Evolutionary conservation across 192 early-diverging fungal species (phyloP).

Genomic region (Gigaspora rosea): DNA sequence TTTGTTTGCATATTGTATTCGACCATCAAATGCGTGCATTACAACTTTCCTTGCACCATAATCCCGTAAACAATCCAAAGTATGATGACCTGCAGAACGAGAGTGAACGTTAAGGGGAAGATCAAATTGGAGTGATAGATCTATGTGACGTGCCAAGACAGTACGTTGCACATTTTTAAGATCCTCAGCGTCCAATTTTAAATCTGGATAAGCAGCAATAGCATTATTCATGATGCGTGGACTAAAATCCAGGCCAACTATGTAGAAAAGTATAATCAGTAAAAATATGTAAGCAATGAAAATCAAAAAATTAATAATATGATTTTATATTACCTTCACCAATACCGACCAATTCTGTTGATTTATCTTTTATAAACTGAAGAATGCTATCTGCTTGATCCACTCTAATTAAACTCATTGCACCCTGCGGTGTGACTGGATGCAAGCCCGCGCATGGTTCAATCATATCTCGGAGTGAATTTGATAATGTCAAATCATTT

Average conservation of each 20-base stretch:
- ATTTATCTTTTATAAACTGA: conserved; percentile 45
- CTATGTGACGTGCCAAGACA: conserved; percentile 50
- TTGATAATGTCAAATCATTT: conserved; percentile 24
- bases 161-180: conserved; percentile 51
- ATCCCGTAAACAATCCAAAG: conserved; percentile 50
- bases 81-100: conserved; percentile 57
- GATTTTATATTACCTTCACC: conserved; percentile 42
- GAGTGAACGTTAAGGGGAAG: conserved; percentile 61
- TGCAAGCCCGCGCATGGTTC: conserved; percentile 54
- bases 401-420: conserved; percentile 37
- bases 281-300: not conserved
- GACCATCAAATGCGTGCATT: conserved; percentile 61
- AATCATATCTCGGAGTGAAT: conserved; percentile 42
- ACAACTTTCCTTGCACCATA: conserved; percentile 50
- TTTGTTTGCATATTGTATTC: conserved; percentile 46
- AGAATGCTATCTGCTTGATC: conserved; percentile 48
- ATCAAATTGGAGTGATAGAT: conserved; percentile 46
- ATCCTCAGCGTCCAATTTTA: conserved; percentile 40
- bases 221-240: conserved; percentile 41
- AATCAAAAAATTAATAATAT: not conserved
- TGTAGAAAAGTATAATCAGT: not conserved
- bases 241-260: conserved; percentile 57
- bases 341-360: conserved; percentile 39
- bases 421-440: conserved; percentile 48
- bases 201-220: conserved; percentile 34